These are phyloP conservation scores for Malus sylvestris DNA, from an alignment of 306 rosid genomes.

Conservation along the genomic window DNA sequence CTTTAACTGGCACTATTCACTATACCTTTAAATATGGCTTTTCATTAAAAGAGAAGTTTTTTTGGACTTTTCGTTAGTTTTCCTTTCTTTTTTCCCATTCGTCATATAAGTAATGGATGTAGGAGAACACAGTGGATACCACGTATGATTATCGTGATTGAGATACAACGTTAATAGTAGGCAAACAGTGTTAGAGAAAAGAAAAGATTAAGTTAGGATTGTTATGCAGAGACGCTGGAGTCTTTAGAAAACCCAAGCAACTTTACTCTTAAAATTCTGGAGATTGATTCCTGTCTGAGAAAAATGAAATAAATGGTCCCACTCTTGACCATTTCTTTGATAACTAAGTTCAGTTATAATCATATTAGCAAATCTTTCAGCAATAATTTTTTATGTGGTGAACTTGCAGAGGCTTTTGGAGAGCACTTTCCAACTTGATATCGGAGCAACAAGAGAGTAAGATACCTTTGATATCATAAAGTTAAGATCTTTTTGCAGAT, in stretches of 20 bases:
- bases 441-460: conserved; percentile 77
- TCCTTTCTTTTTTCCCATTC: background rate
- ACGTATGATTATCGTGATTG: background rate
- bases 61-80: no score
- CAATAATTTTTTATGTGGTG: conserved; percentile 16
- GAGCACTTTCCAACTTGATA: conserved; percentile 82
- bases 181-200: background rate
- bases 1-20: no score
- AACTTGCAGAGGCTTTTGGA: conserved; percentile 78
- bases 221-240: no score
- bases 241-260: background rate
- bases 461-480: conserved; percentile 13
- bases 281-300: background rate
- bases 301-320: background rate
- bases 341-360: background rate
- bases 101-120: background rate
- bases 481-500: background rate
- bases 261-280: background rate
- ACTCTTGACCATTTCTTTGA: background rate
- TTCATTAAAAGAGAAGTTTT: no score
- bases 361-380: background rate
- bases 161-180: background rate
- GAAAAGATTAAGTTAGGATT: no score
- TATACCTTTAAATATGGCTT: no score
- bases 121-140: background rate